Conservation (phyloP, 2,329 filamentous ascomycete species). For the Chrysoporthe puriensis region DNA sequence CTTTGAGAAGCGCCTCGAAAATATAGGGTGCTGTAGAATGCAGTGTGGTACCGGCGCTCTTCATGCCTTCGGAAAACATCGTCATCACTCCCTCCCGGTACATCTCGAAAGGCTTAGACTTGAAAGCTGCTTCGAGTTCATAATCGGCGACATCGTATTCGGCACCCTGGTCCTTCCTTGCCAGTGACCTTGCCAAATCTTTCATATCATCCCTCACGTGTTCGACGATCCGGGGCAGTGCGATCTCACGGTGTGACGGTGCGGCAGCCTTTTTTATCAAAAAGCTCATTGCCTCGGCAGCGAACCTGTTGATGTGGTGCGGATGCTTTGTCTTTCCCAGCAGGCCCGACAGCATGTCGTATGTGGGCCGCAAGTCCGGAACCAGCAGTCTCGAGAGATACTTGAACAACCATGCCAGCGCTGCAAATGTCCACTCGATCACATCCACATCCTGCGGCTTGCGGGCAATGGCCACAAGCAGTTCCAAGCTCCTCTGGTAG, state of each 20-base stretch:
- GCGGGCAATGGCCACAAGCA: conserved; percentile 78
- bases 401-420: conserved; percentile 94
- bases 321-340: conserved; percentile 83
- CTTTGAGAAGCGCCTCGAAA: conserved; percentile 54
- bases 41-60: conserved; percentile 61
- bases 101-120: conserved; percentile 63
- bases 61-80: conserved; percentile 83
- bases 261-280: conserved; percentile 86
- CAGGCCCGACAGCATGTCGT: conserved; percentile 79
- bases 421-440: conserved; percentile 97
- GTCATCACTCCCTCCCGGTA: conserved; percentile 91
- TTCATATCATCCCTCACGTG: conserved; percentile 73
- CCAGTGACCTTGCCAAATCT: conserved; percentile 35
- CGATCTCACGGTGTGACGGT: conserved; percentile 73
- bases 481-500: conserved; percentile 73
- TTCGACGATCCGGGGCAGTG: conserved; percentile 71
- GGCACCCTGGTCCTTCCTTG: conserved; percentile 10
- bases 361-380: conserved; percentile 82
- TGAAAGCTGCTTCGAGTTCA: conserved; percentile 38
- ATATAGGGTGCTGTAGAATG: conserved; percentile 63
- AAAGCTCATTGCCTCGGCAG: conserved; percentile 93
- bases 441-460: conserved; percentile 80
- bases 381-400: conserved; percentile 88
- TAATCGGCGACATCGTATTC: conserved; percentile 17
- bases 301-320: conserved; percentile 86